Evolutionary conservation across 495 filamentous ascomycete genomes (phyloP), one percentile per base, ranked within the genome.

Genomic region (Aspergillus carlsbadensis): DNA sequence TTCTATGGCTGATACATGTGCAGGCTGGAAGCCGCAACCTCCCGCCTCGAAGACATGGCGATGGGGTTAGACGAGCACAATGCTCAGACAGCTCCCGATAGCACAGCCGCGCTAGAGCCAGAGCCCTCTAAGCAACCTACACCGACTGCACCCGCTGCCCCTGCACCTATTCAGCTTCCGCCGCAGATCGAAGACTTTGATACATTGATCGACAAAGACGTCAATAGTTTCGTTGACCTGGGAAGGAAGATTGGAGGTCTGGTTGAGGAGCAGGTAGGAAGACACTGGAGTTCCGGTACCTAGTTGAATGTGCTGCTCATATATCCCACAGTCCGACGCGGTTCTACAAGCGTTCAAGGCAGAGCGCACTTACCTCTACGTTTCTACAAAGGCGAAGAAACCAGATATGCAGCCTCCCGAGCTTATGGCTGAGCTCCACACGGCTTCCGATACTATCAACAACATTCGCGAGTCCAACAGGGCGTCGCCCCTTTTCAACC

Each of bases 1-100:
- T n/a, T n/a, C n/a, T n/a, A n/a, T n/a, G n/a, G n/a, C n/a, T n/a
- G 44, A 56, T 41, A 40, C 34, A 33, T 42, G 13, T 46, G 65
- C 71, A 99, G 94, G 77, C 89, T 99, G 60, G 94, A 99, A 81
- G 94, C 94, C 67, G 94, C 94, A 37, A 98, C 94, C 59, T 92
- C 91, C 60, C 86, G 95, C 57, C 82, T 99, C 56, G 94, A 98
- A 78, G 94, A 98, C 71, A 94, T 98, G 66, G 92, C 92, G 18
- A 84, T 89, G 62, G 84, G 87, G 22, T 78, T 88, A 47, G 80
- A 79, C 54, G 72, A 70, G 29, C 65, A 80, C 61, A 82, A 86
- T 54, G 68, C 79, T 13, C 71, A 83, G 26, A 80, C 80, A 62
- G 72, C 67, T 39, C 59, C 73, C 35, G 73, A 73, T 59, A 66